Evolutionary conservation across 768 basidiomycete genomes (phyloP).

Genomic region (Daedaleopsis sinensis): DNA sequence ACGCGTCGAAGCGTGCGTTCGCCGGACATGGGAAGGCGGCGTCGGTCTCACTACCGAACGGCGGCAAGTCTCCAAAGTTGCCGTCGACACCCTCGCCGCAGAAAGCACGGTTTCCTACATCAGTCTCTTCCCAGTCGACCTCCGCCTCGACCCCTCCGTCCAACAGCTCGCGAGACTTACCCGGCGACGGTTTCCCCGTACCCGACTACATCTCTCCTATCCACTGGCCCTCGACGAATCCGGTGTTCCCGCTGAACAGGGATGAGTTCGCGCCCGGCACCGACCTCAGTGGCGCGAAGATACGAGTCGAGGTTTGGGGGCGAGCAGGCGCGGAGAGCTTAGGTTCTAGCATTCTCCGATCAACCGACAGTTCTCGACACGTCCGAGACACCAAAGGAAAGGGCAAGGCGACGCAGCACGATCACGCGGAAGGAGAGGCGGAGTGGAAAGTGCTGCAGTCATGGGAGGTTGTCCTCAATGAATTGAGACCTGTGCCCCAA

Average conservation of each 20-base stretch:
- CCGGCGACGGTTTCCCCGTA: slow-evolving; percentile 1
- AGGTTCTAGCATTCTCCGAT: neutral
- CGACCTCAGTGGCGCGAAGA: slow-evolving; percentile 51
- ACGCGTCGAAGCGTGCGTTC: slow-evolving; percentile 6
- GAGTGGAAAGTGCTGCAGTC: slow-evolving; percentile 69
- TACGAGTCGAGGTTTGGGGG: slow-evolving; percentile 66
- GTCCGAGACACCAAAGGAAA: slow-evolving; percentile 31
- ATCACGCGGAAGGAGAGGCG: slow-evolving; percentile 27
- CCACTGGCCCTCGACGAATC: slow-evolving; percentile 85
- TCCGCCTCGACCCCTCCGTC: slow-evolving; percentile 1
- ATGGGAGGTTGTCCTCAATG: slow-evolving; percentile 65
- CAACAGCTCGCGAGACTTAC: neutral
- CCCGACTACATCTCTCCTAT: slow-evolving; percentile 80
- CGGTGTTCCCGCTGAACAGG: slow-evolving; percentile 65
- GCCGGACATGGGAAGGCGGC: slow-evolving; percentile 13
- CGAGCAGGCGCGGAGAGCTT: slow-evolving; percentile 25
- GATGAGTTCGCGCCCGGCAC: slow-evolving; percentile 58
- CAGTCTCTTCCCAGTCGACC: slow-evolving; percentile 6
- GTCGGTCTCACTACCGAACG: slow-evolving; percentile 7
- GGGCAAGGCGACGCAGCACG: slow-evolving; percentile 50
- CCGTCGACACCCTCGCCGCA: slow-evolving; percentile 24
- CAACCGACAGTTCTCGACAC: neutral
- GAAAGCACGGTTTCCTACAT: slow-evolving; percentile 12
- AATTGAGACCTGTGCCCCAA: slow-evolving; percentile 59
- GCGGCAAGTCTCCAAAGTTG: slow-evolving; percentile 5